Conservation (phyloP, 2,329 filamentous ascomycete genomes). For the Fusarium foetens region DNA sequence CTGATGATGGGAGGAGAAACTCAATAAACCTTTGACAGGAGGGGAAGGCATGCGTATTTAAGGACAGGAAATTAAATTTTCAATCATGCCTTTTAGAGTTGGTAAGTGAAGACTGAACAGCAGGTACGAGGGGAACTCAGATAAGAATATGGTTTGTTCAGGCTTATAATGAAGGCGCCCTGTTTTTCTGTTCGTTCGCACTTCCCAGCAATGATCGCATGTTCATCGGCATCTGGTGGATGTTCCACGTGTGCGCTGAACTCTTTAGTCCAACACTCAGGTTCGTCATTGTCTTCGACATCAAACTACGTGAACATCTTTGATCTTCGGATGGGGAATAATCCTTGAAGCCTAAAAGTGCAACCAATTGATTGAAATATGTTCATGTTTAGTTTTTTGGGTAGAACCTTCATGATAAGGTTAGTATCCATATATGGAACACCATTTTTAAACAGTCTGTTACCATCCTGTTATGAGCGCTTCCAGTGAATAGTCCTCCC, state of each 20-base stretch:
- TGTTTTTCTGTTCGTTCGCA: neutral
- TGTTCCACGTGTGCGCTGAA: neutral
- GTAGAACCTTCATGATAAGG: neutral
- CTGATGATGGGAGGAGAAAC: too few relatives aligned
- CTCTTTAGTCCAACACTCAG: neutral
- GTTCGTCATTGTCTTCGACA: too few relatives aligned
- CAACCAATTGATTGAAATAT: neutral
- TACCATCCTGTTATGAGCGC: too few relatives aligned
- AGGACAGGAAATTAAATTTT: neutral
- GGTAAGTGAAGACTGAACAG: neutral
- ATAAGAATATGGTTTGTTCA: neutral
- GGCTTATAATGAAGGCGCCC: neutral
- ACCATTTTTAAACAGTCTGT: too few relatives aligned
- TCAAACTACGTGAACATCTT: neutral
- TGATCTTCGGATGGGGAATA: neutral
- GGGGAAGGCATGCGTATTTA: neutral
- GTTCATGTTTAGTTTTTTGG: neutral
- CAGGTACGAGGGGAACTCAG: neutral
- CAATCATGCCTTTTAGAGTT: neutral
- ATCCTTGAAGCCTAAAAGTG: rapidly evolving
- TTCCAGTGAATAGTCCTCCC: neutral
- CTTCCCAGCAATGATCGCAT: too few relatives aligned
- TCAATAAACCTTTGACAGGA: neutral
- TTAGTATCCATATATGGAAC: rapidly evolving
- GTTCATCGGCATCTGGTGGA: too few relatives aligned